These are phyloP conservation scores for Chenopodium berlandieri DNA, from an alignment of 148 eudicot species.

Conservation along the genomic window DNA sequence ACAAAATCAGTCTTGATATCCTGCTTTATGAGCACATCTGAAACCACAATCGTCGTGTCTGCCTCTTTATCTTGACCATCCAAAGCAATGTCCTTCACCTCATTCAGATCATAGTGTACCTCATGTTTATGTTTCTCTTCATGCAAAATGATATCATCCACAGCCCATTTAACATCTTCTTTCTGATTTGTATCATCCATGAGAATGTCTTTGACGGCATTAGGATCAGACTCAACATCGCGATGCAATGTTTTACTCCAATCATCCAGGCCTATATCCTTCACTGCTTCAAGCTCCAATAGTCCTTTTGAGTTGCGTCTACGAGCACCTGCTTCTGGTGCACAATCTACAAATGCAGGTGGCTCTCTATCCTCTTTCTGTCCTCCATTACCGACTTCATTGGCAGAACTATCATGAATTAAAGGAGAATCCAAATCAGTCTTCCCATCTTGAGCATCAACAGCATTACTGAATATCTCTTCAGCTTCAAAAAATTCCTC, in stretches of 20 bases:
- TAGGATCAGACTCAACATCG: conserved; percentile 28
- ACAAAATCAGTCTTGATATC: conserved; percentile 30
- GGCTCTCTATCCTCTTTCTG: conserved; percentile 49
- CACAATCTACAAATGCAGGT: conserved; percentile 53
- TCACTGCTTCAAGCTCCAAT: conserved; percentile 30
- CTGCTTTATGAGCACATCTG: conserved; percentile 26
- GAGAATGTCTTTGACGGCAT: conserved; percentile 45
- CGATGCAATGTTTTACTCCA: conserved; percentile 18
- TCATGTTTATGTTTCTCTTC: conserved; percentile 25
- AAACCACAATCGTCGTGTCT: conserved; percentile 25
- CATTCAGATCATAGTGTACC: conserved; percentile 17
- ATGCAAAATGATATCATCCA: conserved; percentile 39
- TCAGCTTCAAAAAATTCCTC: conserved; percentile 89
- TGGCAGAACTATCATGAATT: conserved; percentile 33
- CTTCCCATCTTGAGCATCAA: conserved; percentile 57
- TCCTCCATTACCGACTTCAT: conserved; percentile 36
- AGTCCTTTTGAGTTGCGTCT: conserved; percentile 34
- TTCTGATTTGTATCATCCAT: conserved; percentile 36
- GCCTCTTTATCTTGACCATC: conserved; percentile 32
- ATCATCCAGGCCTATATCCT: conserved; percentile 46
- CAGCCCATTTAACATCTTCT: conserved; percentile 33
- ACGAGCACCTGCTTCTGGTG: conserved; percentile 42
- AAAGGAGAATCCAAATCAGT: conserved; percentile 37
- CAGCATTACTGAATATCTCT: conserved; percentile 75
- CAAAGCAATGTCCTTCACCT: conserved; percentile 35